Base-by-base conservation (phyloP, 1,284 basidiomycete species). In the Irpex sp. region DNA sequence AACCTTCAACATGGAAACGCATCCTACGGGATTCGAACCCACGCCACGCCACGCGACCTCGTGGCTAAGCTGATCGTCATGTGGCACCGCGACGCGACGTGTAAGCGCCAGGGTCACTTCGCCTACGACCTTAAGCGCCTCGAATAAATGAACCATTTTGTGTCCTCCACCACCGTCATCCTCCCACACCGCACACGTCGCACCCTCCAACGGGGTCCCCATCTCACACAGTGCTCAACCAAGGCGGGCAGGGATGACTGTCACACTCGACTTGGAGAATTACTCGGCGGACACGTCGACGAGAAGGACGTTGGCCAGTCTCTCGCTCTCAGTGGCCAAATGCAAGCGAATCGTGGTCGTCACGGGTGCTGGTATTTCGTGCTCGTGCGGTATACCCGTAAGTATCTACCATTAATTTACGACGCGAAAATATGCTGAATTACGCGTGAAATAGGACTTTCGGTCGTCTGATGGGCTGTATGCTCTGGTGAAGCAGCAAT, bases 311-410 rank as follows among this genome's bases (percentile, higher is more conserved):
- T 81, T 95, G 1, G 74, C 81, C 5, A 87, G 87, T 60, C 75
- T 96, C 49, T 93, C 93, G 8, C 79, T 86, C 2, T 79, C 87
- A 5, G 88, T 97, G 43, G 89, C 89, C 15, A 95, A 92, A 77
- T 86, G 86, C 75, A 94, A 89, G 78, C 89, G 86, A 76, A 90
- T 95, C 64, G 83, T 97, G 13, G 86, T 95, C 5, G 90, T 97
- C 67, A 93, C 92, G 50, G 95, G 95, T 17, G 95, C 95, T 5
- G 95, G 95, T 51, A 95, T 97, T 63, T 95, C 93, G 36, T 97
- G 94, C 74, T 93, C 92, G 26, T 93, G 89, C 72, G 95, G 95
- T 55, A 95, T 97, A 70, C 95, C 95, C 5, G 94, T 96, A 71
- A 69, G 89, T 59, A 21, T n/a, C 19, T n/a, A 78, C 59, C 15